phyloP scores from a whole-genome alignment of 2,329 filamentous ascomycete genomes.

The Pyrenophora tritici-repentis region DNA sequence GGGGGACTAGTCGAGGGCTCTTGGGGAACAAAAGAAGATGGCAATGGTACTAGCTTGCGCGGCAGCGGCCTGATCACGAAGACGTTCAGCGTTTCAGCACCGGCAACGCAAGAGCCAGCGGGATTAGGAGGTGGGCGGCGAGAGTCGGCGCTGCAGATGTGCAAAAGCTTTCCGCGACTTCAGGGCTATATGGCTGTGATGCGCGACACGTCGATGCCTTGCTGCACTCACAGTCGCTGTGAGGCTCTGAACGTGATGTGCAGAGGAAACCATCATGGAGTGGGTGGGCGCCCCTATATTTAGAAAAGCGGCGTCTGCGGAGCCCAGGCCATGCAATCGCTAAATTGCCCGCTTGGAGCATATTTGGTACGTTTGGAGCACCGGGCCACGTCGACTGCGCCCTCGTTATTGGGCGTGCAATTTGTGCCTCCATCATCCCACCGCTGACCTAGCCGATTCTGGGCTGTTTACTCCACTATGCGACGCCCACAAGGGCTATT shows the following conservation, averaged over 20 bases:
- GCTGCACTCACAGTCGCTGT: slow-evolving; percentile 18
- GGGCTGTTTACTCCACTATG: slow-evolving; percentile 11
- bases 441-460: slow-evolving; percentile 2
- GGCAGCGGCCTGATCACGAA: slow-evolving; percentile 25
- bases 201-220: slow-evolving; percentile 25
- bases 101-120: neutral
- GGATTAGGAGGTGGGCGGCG: slow-evolving; percentile 19
- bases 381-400: slow-evolving; percentile 7
- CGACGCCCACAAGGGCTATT: slow-evolving; percentile 32
- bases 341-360: slow-evolving; percentile 21
- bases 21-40: slow-evolving; percentile 32
- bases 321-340: slow-evolving; percentile 29
- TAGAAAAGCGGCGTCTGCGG: slow-evolving; percentile 31
- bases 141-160: slow-evolving; percentile 25
- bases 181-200: slow-evolving; percentile 34
- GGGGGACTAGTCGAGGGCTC: slow-evolving; percentile 22
- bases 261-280: slow-evolving; percentile 32
- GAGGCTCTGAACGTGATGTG: slow-evolving; percentile 40
- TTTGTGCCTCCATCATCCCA: slow-evolving; percentile 7
- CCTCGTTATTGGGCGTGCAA: slow-evolving; percentile 18
- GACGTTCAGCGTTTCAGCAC: slow-evolving; percentile 35
- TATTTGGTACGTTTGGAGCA: slow-evolving; percentile 17
- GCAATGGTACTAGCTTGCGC: slow-evolving; percentile 28
- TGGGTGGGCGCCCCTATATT: slow-evolving; percentile 33
- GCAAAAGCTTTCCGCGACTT: slow-evolving; percentile 22